Percentiles rank a stretch among this genome's conserved stretches.
phyloP scores from a whole-genome alignment of 2,329 filamentous ascomycete genomes.

The Lachnum nothofagi region DNA sequence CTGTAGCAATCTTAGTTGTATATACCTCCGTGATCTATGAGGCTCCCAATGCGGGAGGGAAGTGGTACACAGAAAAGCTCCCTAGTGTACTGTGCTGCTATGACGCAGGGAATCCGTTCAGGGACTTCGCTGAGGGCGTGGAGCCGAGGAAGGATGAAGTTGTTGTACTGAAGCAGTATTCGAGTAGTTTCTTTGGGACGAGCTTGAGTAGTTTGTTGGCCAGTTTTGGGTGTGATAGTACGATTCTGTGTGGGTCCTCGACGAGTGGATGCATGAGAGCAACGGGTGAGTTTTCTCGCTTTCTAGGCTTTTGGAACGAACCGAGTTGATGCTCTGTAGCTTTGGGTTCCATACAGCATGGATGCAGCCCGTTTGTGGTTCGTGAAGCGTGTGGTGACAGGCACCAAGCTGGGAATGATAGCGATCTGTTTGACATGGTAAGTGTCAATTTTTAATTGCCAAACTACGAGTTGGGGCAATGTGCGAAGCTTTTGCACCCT shows the following conservation, averaged over 20 bases:
- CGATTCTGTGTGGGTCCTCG: slow-evolving; percentile 44
- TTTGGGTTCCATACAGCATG: slow-evolving; percentile 41
- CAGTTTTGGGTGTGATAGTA: slow-evolving; percentile 37
- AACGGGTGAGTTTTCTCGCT: slow-evolving; percentile 16
- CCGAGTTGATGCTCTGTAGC: slow-evolving; percentile 17
- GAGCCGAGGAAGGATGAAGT: slow-evolving; percentile 23
- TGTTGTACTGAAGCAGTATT: slow-evolving; percentile 41
- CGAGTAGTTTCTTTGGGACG: slow-evolving; percentile 43
- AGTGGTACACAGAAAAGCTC: slow-evolving; percentile 14
- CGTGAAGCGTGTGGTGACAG: slow-evolving; percentile 41
- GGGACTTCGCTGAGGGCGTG: slow-evolving; percentile 10
- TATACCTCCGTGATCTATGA: slow-evolving; percentile 13
- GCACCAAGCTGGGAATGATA: slow-evolving; percentile 40
- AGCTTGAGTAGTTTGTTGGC: slow-evolving; percentile 38
- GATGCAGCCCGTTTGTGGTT: slow-evolving; percentile 42
- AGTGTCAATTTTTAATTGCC: too few species aligned
- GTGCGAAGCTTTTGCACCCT: too few species aligned
- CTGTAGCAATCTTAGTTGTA: slow-evolving; percentile 4
- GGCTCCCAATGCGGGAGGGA: slow-evolving; percentile 6
- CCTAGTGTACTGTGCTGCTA: slow-evolving; percentile 12
- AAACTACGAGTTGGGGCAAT: too few species aligned
- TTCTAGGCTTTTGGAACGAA: too few species aligned
- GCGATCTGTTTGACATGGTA: slow-evolving; percentile 43
- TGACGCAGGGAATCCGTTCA: slow-evolving; percentile 12
- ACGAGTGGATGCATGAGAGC: slow-evolving; percentile 44